A percentile compares a stretch with the other conserved stretches of the same genome.
phyloP scores from a whole-genome alignment of 345 rosid genomes.

The Arabis alpina region DNA sequence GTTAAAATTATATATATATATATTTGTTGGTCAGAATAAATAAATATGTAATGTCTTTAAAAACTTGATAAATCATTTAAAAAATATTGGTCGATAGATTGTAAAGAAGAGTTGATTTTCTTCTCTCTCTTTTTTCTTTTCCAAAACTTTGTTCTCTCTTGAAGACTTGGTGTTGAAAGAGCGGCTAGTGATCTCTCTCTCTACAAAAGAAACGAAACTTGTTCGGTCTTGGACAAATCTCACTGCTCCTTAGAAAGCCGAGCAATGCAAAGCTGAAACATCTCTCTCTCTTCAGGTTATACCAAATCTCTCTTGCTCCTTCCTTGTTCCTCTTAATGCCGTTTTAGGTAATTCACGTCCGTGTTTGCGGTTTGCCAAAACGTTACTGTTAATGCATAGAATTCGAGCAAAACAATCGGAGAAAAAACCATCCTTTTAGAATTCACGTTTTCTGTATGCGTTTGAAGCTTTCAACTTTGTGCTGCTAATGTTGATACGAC shows the following conservation, averaged over 20 bases:
- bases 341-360: slow-evolving; percentile 32
- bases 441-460: slow-evolving; percentile 44
- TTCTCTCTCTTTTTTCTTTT: neutral
- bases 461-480: slow-evolving; percentile 29
- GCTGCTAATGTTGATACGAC: slow-evolving; percentile 34
- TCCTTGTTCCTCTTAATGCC: neutral
- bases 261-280: slow-evolving; percentile 33
- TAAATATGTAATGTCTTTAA: neutral
- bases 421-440: slow-evolving; percentile 30
- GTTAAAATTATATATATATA: too few species aligned
- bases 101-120: neutral
- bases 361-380: slow-evolving; percentile 18
- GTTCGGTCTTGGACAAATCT: slow-evolving; percentile 33
- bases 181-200: slow-evolving; percentile 35
- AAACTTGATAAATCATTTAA: neutral
- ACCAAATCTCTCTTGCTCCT: slow-evolving; percentile 12
- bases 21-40: too few species aligned
- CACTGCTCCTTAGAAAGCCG: slow-evolving; percentile 2
- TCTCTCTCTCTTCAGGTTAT: slow-evolving; percentile 15
- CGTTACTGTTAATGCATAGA: slow-evolving; percentile 30
- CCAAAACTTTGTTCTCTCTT: neutral
- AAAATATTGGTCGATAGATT: neutral
- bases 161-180: slow-evolving; percentile 34
- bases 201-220: neutral
- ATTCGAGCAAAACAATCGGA: slow-evolving; percentile 16